Percentiles rank a stretch among this genome's conserved stretches.
phyloP scores from a whole-genome alignment of 352 stramenopile genomes.

The Phytophthora foliorum region DNA sequence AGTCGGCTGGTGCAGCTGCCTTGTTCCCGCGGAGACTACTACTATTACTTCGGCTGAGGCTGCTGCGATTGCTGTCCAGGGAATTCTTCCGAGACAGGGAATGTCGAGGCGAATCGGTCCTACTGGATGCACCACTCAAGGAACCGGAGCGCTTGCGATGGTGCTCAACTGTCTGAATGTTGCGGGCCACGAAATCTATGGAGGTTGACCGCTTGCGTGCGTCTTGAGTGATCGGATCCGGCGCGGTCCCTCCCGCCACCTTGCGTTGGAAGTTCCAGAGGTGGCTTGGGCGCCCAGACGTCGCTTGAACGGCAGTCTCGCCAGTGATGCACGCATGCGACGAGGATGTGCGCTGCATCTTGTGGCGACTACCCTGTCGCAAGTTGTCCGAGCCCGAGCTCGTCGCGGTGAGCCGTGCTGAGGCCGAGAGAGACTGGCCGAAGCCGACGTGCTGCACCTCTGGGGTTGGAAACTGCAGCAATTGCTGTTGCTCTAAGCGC shows the following conservation, averaged over 20 bases:
- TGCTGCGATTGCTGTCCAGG: constrained; percentile 35
- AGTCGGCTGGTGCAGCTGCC: constrained; percentile 18
- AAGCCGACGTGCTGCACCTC: constrained; percentile 24
- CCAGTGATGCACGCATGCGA: constrained; percentile 43
- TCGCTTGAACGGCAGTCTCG: constrained; percentile 11
- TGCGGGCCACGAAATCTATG: constrained; percentile 52
- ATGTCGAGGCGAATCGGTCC: constrained; percentile 38
- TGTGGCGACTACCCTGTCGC: constrained; percentile 37
- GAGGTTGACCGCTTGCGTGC: constrained; percentile 39
- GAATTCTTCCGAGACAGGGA: constrained; percentile 45
- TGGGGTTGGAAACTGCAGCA: constrained; percentile 10
- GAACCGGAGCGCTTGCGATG: constrained; percentile 48
- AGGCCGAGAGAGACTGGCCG: constrained; percentile 27
- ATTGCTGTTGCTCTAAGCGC: constrained; percentile 21
- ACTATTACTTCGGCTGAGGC: constrained; percentile 33
- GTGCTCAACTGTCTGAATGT: constrained; percentile 49
- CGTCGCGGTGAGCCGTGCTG: constrained; percentile 16
- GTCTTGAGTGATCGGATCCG: constrained; percentile 19
- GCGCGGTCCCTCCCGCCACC: constrained; percentile 14
- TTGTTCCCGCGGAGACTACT: constrained; percentile 32
- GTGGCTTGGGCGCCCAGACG: constrained; percentile 13
- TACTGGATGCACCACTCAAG: constrained; percentile 27
- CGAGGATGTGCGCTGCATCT: constrained; percentile 57
- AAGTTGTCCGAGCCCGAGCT: constrained; percentile 10
- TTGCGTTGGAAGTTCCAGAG: constrained; percentile 39